Evolutionary conservation across 192 early-diverging fungal species (phyloP).

Genomic region (Rhizophagus sp.): DNA sequence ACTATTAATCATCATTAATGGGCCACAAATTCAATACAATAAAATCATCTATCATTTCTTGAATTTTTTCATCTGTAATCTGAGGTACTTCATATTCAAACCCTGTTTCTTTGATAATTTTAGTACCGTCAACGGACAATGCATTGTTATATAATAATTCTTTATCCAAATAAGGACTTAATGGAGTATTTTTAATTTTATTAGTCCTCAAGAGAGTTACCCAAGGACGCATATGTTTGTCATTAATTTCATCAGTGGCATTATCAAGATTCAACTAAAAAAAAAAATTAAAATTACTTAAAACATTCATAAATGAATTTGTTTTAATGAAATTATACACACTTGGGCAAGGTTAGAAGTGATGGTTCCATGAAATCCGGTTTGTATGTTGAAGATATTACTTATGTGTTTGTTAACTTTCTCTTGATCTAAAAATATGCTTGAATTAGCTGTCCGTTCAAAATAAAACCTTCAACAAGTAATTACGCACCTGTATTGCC

Average conservation of each 20-base stretch:
- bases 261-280: conserved; percentile 76
- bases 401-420: conserved; percentile 71
- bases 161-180: conserved; percentile 92
- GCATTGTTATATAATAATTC: conserved; percentile 89
- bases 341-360: conserved; percentile 82
- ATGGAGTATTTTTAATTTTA: conserved; percentile 74
- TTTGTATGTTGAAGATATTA: conserved; percentile 77
- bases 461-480: conserved; percentile 18
- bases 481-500: conserved; percentile 74
- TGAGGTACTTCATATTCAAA: conserved; percentile 70
- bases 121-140: conserved; percentile 79
- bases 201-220: conserved; percentile 74
- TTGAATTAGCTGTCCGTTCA: background rate
- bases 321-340: conserved; percentile 7
- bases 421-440: conserved; percentile 65
- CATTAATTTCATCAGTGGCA: conserved; percentile 91
- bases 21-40: conserved; percentile 87
- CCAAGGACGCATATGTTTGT: conserved; percentile 93
- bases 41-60: conserved; percentile 79
- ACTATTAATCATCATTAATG: background rate
- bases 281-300: conserved; percentile 11
- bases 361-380: conserved; percentile 79
- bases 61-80: conserved; percentile 66
- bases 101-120: conserved; percentile 69
- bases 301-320: background rate